These are phyloP conservation scores for Hypoxylon rubiginosum DNA, from an alignment of 2,329 filamentous ascomycete species.

Conservation along the genomic window DNA sequence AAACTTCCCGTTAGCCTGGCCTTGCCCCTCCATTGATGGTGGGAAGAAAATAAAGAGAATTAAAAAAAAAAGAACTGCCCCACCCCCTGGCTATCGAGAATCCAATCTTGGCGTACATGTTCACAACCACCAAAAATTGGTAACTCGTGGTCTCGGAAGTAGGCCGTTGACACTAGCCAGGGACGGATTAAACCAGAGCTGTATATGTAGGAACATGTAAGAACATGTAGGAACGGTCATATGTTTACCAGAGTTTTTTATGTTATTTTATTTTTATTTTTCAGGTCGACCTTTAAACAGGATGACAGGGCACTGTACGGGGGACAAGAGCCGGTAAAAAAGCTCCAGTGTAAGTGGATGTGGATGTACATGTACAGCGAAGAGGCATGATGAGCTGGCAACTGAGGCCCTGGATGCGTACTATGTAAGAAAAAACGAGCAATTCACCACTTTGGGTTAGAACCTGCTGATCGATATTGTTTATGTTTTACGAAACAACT, in stretches of 20 bases:
- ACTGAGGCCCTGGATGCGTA: slow-evolving; percentile 33
- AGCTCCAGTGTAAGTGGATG: slow-evolving; percentile 32
- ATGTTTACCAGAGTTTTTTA: slow-evolving; percentile 2
- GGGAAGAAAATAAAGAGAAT: slow-evolving; percentile 16
- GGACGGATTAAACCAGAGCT: slow-evolving; percentile 8
- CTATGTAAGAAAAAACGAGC: slow-evolving; percentile 29
- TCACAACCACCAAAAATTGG: slow-evolving; percentile 18
- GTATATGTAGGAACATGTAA: slow-evolving; percentile 4
- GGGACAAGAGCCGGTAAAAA: slow-evolving; percentile 8
- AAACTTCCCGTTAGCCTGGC: slow-evolving; percentile 31
- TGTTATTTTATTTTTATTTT: background rate
- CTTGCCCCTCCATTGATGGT: slow-evolving; percentile 30
- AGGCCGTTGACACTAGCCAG: slow-evolving; percentile 16
- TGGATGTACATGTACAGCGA: slow-evolving; percentile 39
- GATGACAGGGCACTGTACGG: slow-evolving; percentile 3
- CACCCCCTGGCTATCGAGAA: slow-evolving; percentile 36
- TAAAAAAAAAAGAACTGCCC: slow-evolving; percentile 22
- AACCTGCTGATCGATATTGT: slow-evolving; percentile 35
- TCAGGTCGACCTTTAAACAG: background rate
- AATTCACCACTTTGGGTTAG: slow-evolving; percentile 39
- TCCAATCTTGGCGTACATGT: slow-evolving; percentile 34
- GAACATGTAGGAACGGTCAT: slow-evolving; percentile 7
- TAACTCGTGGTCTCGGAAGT: slow-evolving; percentile 23
- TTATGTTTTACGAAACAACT: slow-evolving; percentile 36
- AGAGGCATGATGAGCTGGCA: slow-evolving; percentile 40